These are phyloP conservation scores for Epichloe typhina DNA, from an alignment of 2,329 filamentous ascomycete genomes.

Conservation along the genomic window DNA sequence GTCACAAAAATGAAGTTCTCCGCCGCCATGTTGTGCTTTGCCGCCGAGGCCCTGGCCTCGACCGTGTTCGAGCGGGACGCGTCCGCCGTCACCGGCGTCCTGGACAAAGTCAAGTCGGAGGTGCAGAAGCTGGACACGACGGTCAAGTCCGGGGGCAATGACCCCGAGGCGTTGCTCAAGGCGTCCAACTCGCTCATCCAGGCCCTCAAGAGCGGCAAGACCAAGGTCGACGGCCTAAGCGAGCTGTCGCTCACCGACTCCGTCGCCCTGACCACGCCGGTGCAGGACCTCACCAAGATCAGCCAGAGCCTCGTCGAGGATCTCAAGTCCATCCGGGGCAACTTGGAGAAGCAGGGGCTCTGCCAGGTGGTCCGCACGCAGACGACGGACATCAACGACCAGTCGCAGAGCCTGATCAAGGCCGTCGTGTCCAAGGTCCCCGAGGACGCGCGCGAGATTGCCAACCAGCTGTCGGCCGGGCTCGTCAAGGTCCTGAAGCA, in stretches of 20 bases:
- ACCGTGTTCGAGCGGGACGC: slow-evolving; percentile 3
- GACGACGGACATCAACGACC: slow-evolving; percentile 11
- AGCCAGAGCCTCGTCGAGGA: slow-evolving; percentile 12
- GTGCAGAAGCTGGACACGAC: slow-evolving; percentile 10
- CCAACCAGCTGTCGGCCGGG: slow-evolving; percentile 11
- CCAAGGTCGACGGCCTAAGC: slow-evolving; percentile 5
- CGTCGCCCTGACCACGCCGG: slow-evolving; percentile 5
- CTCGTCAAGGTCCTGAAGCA: slow-evolving; percentile 11
- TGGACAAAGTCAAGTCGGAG: slow-evolving; percentile 5
- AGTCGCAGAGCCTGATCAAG: slow-evolving; percentile 15
- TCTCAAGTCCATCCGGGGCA: slow-evolving; percentile 13
- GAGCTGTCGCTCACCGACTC: slow-evolving; percentile 7
- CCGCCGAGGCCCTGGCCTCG: background rate
- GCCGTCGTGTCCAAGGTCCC: slow-evolving; percentile 18
- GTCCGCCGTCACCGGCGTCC: slow-evolving; percentile 5
- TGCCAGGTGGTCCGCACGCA: slow-evolving; percentile 14
- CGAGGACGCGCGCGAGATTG: slow-evolving; percentile 14
- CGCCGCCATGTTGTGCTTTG: background rate
- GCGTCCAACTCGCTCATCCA: slow-evolving; percentile 10
- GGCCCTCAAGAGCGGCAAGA: slow-evolving; percentile 8
- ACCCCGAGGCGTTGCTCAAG: slow-evolving; percentile 8
- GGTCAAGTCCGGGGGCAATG: slow-evolving; percentile 10
- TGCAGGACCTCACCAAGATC: slow-evolving; percentile 11
- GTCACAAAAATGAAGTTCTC: background rate
- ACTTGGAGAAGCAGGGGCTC: slow-evolving; percentile 14